phyloP scores from a whole-genome alignment of 1,284 basidiomycete species.

The Puccinia triticina region DNA sequence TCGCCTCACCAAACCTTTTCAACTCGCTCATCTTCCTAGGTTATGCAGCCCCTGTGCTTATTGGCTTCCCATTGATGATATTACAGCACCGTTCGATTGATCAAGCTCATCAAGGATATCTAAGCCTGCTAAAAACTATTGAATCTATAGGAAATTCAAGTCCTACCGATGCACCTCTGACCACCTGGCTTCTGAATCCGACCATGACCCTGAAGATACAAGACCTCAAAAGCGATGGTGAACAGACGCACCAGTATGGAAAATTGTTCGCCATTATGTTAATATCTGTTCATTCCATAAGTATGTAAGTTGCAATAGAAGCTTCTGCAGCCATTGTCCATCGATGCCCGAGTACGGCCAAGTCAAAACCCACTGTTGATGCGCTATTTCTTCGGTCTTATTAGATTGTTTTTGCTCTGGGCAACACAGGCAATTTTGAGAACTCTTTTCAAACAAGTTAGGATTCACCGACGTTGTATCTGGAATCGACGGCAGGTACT shows the following conservation, averaged over 20 bases:
- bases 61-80: not conserved
- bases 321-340: not conserved
- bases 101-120: slow-evolving; percentile 1
- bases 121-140: not conserved
- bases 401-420: not conserved
- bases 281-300: not conserved
- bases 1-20: slow-evolving; percentile 15
- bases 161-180: not conserved
- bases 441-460: slow-evolving; percentile 15
- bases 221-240: not conserved
- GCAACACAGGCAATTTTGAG: slow-evolving; percentile 16
- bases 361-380: not conserved
- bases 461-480: not conserved
- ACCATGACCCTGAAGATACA: not conserved
- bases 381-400: not conserved
- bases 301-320: not conserved
- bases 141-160: not conserved
- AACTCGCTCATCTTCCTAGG: not conserved
- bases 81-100: not conserved
- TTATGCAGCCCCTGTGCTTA: not conserved
- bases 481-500: not conserved
- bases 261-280: not conserved
- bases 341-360: not conserved
- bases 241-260: not conserved
- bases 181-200: not conserved